Base-by-base conservation (phyloP, 2,329 filamentous ascomycete species). In the Fusarium nanum region DNA sequence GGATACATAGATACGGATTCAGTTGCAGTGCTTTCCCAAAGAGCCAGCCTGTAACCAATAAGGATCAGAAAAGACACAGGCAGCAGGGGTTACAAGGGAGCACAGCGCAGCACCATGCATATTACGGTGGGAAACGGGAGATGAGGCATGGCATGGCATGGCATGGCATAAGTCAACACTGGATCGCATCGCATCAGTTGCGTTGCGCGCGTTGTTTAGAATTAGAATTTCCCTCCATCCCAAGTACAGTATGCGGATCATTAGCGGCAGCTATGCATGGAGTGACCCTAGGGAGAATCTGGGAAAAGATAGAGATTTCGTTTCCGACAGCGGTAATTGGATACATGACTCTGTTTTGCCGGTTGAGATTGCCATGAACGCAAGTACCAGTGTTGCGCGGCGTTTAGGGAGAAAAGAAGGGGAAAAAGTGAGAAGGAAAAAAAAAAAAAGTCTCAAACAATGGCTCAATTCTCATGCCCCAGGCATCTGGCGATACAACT, bases 131-230 rank as follows among this genome's bases (percentile, higher is more conserved):
- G 67, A 73, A 72, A 60, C 59, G 53, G 64, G 68, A 73, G 56
- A 71, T 67, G 67, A 73, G 60, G 64, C 48, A 67, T 70, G 53
- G 52, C 44, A 53, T 60, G 60, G 64, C 48, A 67, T 70, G 53
- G 52, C 44, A 53, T 60, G 30, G 18, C 34, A 63, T 54, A 56
- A 55, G 22, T 55, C 14, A 59, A 18, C 28, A 58, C 25, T 58
- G 18, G 56, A 45, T 56, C 34, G 42, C 44, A 47, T 45, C 11
- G 20, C 37, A 55, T 47, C 60, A 44, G 52, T 68, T 37, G 34
- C 34, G 34, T 37, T n/a, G 34, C 50, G 49, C 48, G 46, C 64
- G 42, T 32, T 22, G 30, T 28, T 28, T 56, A 25, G 34, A 37
- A 37, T 56, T 28, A 44, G 37, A 62, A 62, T 42, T 30, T 48